Evolutionary conservation across 2,329 filamentous ascomycete species (phyloP), one percentile per base, ranked within the genome.

Genomic region (Trichophaea hybrida): DNA sequence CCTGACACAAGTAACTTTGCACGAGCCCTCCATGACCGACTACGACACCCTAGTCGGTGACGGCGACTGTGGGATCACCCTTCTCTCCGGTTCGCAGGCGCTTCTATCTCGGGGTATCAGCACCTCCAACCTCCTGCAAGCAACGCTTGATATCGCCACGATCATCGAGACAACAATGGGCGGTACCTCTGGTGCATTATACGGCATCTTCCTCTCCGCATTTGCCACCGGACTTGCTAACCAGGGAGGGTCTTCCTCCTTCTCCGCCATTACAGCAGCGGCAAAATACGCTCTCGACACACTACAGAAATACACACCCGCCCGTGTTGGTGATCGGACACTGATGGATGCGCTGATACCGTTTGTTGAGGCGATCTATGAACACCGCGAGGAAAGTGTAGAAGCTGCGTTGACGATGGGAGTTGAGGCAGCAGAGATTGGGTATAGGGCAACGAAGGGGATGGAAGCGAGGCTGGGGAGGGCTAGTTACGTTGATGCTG

Each of bases 21-120:
- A 77, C 1, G 85, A 89, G 70, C 82, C 84, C 1, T 82, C 86
- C 55, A 77, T 88, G 55, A 88, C 85, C 0, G 78, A 75, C 54
- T 88, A 81, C 68, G 85, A 88, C 69, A 70, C 67, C 0, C 58
- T 71, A n/a, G 69, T 71, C 4, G 71, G 71, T 4, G 71, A 72
- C 52, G 71, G 71, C 51, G 71, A 72, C 61, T 72, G 69, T 44
- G 71, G 71, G 44, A 69, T 68, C 51, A 71, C 70, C 2, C 67
- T 72, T 3, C 59, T 55, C 6, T 64, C 64, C 0, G 68, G 68
- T 32, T 67, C 68, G n/a, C 65, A 66, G 34, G 59, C 65, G 51
- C 61, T 69, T 73, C 68, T 24, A 10, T 78, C 79, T 24, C 4
- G 15, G 12, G 13, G 13, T 4, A 32, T 51, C 15, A 51, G 12